A percentile compares a stretch with the other conserved stretches of the same genome.
Conservation (phyloP, 192 early-diverging fungal genomes). For the Entomortierella chlamydospora region DNA sequence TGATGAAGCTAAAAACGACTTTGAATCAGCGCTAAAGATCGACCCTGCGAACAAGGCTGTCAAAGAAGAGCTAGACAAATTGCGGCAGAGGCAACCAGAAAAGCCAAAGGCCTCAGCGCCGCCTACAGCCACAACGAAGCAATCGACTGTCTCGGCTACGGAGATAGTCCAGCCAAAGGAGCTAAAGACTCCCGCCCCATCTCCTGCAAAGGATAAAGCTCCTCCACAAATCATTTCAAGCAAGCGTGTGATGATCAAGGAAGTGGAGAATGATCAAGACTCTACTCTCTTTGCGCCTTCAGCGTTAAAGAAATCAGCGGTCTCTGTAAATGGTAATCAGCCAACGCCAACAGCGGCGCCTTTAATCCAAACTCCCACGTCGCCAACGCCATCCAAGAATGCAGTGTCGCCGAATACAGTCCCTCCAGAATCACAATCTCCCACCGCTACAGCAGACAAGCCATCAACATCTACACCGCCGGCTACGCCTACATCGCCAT, state of each 20-base stretch:
- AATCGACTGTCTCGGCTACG: neutral
- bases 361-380: neutral
- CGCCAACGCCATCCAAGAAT: neutral
- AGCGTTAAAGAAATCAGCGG: neutral
- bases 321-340: neutral
- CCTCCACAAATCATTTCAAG: slow-evolving; percentile 30
- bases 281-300: slow-evolving; percentile 22
- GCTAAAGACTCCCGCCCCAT: neutral
- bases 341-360: neutral
- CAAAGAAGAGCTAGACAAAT: slow-evolving; percentile 69
- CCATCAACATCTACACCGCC: neutral
- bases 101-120: neutral
- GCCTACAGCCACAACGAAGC: neutral
- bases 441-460: neutral
- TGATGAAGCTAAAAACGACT: slow-evolving; percentile 70
- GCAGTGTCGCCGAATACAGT: neutral
- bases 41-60: slow-evolving; percentile 76
- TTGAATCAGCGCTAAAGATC: slow-evolving; percentile 69
- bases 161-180: neutral
- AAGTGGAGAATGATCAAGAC: slow-evolving; percentile 57
- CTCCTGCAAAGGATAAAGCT: neutral
- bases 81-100: neutral
- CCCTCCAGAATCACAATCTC: neutral
- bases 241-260: slow-evolving; percentile 66
- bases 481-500: neutral